Evolutionary conservation across 441 rosid genomes (phyloP).

Genomic region (Eruca vesicaria): DNA sequence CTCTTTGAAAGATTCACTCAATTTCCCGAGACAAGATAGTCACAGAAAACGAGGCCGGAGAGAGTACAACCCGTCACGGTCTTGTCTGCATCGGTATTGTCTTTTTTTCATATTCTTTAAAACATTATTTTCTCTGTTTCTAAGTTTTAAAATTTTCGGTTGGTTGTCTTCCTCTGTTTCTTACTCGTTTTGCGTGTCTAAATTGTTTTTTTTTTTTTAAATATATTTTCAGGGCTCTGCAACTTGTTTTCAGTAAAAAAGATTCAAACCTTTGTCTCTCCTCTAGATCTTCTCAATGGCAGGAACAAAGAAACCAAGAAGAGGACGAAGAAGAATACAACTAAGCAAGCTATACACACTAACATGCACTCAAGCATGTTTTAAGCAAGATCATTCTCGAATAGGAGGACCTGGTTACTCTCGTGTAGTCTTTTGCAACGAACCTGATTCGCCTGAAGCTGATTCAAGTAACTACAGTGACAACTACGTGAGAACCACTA

Average conservation of each 20-base stretch:
- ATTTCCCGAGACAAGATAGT: slow-evolving; percentile 10
- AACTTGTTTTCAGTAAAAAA: slow-evolving; percentile 1
- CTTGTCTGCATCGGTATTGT: slow-evolving; percentile 34
- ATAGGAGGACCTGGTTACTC: slow-evolving; percentile 66
- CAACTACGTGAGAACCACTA: slow-evolving; percentile 57
- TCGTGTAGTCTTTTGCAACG: slow-evolving; percentile 55
- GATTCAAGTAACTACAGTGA: slow-evolving; percentile 36
- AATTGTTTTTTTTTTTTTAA: neutral
- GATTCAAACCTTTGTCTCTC: slow-evolving; percentile 13
- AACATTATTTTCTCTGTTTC: slow-evolving; percentile 3
- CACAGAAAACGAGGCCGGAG: slow-evolving; percentile 22
- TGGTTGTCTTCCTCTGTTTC: neutral
- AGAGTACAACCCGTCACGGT: slow-evolving; percentile 18
- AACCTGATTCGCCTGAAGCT: slow-evolving; percentile 51
- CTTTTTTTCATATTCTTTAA: neutral
- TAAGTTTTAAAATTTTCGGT: slow-evolving; percentile 1
- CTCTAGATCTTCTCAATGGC: slow-evolving; percentile 16
- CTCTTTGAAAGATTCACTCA: slow-evolving; percentile 11
- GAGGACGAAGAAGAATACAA: slow-evolving; percentile 46
- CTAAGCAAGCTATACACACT: slow-evolving; percentile 65
- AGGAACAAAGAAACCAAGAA: slow-evolving; percentile 35
- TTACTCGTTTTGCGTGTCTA: slow-evolving; percentile 5
- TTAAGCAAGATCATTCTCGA: slow-evolving; percentile 47
- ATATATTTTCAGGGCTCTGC: neutral
- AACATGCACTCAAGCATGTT: slow-evolving; percentile 33